These are phyloP conservation scores for Penicillium crustosum DNA, from an alignment of 2,329 filamentous ascomycete genomes.

Conservation along the genomic window DNA sequence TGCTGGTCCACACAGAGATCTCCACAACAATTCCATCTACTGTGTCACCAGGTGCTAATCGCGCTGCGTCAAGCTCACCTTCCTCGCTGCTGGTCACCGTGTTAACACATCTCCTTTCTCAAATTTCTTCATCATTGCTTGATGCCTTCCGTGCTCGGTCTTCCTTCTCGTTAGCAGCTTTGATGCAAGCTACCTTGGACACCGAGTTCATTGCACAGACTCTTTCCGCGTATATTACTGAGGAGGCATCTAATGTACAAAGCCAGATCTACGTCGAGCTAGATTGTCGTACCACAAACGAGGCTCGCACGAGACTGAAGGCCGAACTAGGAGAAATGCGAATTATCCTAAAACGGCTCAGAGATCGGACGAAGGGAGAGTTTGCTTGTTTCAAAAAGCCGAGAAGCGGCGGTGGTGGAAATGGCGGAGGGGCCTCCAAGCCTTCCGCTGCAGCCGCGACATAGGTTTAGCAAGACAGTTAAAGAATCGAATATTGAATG, in stretches of 20 bases:
- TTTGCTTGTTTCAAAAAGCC: slow-evolving; percentile 80
- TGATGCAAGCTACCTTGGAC: slow-evolving; percentile 97
- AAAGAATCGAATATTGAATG: slow-evolving; percentile 9
- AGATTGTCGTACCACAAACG: slow-evolving; percentile 84
- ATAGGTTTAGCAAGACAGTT: slow-evolving; percentile 14
- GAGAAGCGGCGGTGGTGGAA: slow-evolving; percentile 37
- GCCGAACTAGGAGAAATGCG: slow-evolving; percentile 88
- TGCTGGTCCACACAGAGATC: slow-evolving; percentile 88
- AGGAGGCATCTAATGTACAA: slow-evolving; percentile 76
- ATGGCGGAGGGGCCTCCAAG: slow-evolving; percentile 23
- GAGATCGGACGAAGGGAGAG: slow-evolving; percentile 78
- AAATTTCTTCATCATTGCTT: slow-evolving; percentile 76
- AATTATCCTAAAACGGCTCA: slow-evolving; percentile 75
- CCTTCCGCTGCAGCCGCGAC: slow-evolving; percentile 12
- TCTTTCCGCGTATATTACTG: slow-evolving; percentile 82
- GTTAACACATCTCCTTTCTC: slow-evolving; percentile 81
- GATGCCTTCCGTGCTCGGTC: slow-evolving; percentile 69
- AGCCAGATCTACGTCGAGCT: slow-evolving; percentile 89
- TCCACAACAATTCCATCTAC: slow-evolving; percentile 69
- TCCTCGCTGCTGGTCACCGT: slow-evolving; percentile 73
- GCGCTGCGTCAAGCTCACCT: slow-evolving; percentile 65
- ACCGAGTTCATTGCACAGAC: slow-evolving; percentile 97
- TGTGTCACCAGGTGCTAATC: slow-evolving; percentile 72
- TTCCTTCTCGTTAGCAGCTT: slow-evolving; percentile 71
- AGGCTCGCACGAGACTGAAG: slow-evolving; percentile 76